Conservation (phyloP, 2,329 filamentous ascomycete genomes). For the Pseudogymnoascus sp. region DNA sequence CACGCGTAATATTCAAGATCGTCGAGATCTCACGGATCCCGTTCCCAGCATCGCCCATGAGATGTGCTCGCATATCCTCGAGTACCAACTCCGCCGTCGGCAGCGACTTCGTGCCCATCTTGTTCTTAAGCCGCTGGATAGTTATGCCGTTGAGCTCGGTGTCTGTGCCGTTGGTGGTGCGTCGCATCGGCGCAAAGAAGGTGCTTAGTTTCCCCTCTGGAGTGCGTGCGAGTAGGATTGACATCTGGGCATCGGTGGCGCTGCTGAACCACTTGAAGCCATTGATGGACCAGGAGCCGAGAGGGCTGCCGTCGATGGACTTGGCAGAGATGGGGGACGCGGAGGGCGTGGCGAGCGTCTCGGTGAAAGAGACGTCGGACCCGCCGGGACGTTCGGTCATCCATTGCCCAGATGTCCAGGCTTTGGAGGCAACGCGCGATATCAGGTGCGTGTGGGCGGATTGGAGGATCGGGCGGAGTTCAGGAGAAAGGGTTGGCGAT, state of each 20-base stretch:
- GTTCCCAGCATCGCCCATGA: slow-evolving; percentile 58
- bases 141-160: slow-evolving; percentile 57
- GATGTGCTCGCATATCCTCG: slow-evolving; percentile 52
- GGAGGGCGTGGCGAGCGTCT: slow-evolving; percentile 46
- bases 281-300: slow-evolving; percentile 53
- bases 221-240: slow-evolving; percentile 56
- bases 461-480: slow-evolving; percentile 39
- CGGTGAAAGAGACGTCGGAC: slow-evolving; percentile 60
- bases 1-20: slow-evolving; percentile 58
- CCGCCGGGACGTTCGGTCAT: slow-evolving; percentile 67
- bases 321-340: slow-evolving; percentile 20
- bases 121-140: slow-evolving; percentile 64
- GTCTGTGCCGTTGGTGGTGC: slow-evolving; percentile 17
- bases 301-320: slow-evolving; percentile 24
- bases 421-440: slow-evolving; percentile 40
- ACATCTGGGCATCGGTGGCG: slow-evolving; percentile 58
- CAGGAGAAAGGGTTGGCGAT: slow-evolving; percentile 21
- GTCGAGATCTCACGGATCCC: slow-evolving; percentile 62
- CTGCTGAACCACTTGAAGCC: slow-evolving; percentile 69
- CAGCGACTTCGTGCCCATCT: slow-evolving; percentile 61
- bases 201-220: slow-evolving; percentile 44
- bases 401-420: slow-evolving; percentile 71
- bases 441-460: slow-evolving; percentile 47
- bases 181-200: slow-evolving; percentile 58
- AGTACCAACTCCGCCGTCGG: slow-evolving; percentile 67